Percentiles rank a stretch among this genome's conserved stretches.
These are phyloP conservation scores for Neoboletus brunneissimus DNA, from an alignment of 768 basidiomycete species.

Conservation along the genomic window DNA sequence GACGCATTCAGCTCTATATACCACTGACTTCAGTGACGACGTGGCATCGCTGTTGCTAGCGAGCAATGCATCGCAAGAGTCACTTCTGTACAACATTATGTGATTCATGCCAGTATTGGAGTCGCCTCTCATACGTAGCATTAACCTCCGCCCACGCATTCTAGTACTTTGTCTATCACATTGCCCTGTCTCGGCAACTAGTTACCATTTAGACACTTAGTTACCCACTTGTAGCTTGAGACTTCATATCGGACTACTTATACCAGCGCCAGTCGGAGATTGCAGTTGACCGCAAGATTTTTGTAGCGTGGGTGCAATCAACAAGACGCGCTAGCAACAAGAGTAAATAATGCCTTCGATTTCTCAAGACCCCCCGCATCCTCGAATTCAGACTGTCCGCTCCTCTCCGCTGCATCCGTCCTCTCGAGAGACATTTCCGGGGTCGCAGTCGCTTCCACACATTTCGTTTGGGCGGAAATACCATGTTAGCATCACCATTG, in stretches of 20 bases:
- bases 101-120: constrained; percentile 15
- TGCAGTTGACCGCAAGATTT: neutral
- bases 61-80: constrained; percentile 9
- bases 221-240: neutral
- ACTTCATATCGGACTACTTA: neutral
- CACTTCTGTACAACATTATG: constrained; percentile 13
- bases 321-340: constrained; percentile 23
- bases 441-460: constrained; percentile 1
- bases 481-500: constrained; percentile 69
- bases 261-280: neutral
- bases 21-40: constrained; percentile 7
- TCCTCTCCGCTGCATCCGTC: constrained; percentile 12
- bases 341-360: constrained; percentile 24
- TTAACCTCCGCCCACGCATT: constrained; percentile 5
- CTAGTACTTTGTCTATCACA: constrained; percentile 1
- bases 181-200: neutral
- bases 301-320: constrained; percentile 5
- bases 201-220: constrained; percentile 1
- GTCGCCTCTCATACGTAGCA: neutral
- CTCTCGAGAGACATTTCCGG: constrained; percentile 2
- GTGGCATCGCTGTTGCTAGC: constrained; percentile 4
- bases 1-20: constrained; percentile 18
- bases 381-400: constrained; percentile 15
- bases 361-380: constrained; percentile 7
- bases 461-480: constrained; percentile 21